Percentiles rank a stretch among this genome's conserved stretches.
Conservation (phyloP, 129 eudicot genomes). For the Chrysanthemum makinoi region DNA sequence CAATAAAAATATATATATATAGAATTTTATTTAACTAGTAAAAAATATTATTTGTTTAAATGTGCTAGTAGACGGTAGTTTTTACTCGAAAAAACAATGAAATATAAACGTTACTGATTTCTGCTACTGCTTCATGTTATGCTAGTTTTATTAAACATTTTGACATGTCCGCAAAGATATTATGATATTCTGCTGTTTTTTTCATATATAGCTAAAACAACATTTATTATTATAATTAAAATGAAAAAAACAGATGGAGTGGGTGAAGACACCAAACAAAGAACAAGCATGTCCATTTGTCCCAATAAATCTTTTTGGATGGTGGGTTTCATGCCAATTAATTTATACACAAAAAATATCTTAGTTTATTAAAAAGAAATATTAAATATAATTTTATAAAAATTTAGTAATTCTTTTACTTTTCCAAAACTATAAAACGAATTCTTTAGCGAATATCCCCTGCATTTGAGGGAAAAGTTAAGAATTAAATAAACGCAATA, state of each 20-base stretch:
- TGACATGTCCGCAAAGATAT: too few relatives aligned
- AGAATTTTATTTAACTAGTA: too few relatives aligned
- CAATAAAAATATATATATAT: too few relatives aligned
- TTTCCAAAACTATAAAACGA: background rate
- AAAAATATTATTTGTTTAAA: too few relatives aligned
- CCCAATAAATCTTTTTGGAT: constrained; percentile 20
- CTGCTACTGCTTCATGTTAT: too few relatives aligned
- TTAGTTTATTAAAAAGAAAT: too few relatives aligned
- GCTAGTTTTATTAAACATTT: too few relatives aligned
- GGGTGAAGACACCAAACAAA: constrained; percentile 33
- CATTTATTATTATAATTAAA: background rate
- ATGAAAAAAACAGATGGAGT: constrained; percentile 13
- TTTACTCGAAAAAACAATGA: too few relatives aligned
- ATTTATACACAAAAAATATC: too few relatives aligned
- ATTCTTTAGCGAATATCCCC: background rate
- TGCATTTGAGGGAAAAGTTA: background rate
- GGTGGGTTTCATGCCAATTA: constrained; percentile 31
- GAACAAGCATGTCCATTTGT: constrained; percentile 21
- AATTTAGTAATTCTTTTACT: constrained; percentile 1
- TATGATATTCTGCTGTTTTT: too few relatives aligned
- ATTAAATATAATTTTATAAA: background rate
- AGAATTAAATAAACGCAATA: background rate
- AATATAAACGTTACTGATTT: too few relatives aligned
- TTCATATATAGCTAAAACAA: background rate
- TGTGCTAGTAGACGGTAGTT: too few relatives aligned